Evolutionary conservation across 2,329 filamentous ascomycete species (phyloP).

Genomic region (Paracamarosporium sp.): DNA sequence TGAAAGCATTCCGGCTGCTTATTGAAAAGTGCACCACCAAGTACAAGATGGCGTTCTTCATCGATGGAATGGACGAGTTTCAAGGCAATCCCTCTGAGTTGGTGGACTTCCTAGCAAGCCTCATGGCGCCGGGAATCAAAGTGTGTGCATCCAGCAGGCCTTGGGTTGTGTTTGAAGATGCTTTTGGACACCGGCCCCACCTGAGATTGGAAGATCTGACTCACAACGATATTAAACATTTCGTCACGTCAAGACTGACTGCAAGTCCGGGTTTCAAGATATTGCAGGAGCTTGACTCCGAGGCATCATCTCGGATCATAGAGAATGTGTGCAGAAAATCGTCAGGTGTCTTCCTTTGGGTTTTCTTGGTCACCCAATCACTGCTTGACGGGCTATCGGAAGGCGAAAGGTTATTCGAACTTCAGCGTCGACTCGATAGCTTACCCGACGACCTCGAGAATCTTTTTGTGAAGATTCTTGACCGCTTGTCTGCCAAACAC

Average conservation of each 20-base stretch:
- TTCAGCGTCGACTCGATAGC: slow-evolving; percentile 7
- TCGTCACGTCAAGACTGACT: too few relatives aligned
- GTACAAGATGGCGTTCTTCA: not conserved
- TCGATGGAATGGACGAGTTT: not conserved
- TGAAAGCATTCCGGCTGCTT: not conserved
- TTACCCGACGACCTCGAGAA: slow-evolving; percentile 19
- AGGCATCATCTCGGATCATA: too few relatives aligned
- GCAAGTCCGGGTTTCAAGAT: too few relatives aligned
- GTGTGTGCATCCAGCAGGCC: not conserved
- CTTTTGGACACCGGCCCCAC: not conserved
- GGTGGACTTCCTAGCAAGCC: too few relatives aligned
- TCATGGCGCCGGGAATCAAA: not conserved
- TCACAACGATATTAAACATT: not conserved
- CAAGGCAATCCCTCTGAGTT: too few relatives aligned
- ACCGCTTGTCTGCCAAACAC: too few relatives aligned
- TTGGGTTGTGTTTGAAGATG: not conserved
- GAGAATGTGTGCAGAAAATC: slow-evolving; percentile 2
- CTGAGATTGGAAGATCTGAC: slow-evolving; percentile 4
- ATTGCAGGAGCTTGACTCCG: too few relatives aligned
- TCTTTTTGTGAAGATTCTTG: slow-evolving; percentile 17
- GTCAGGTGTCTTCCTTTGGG: slow-evolving; percentile 15
- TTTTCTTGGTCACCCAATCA: slow-evolving; percentile 1
- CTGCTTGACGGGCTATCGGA: slow-evolving; percentile 6
- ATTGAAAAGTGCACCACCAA: not conserved
- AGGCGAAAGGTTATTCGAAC: slow-evolving; percentile 2